phyloP scores from a whole-genome alignment of 2,329 filamentous ascomycete species.

The Ascomycota sp. region DNA sequence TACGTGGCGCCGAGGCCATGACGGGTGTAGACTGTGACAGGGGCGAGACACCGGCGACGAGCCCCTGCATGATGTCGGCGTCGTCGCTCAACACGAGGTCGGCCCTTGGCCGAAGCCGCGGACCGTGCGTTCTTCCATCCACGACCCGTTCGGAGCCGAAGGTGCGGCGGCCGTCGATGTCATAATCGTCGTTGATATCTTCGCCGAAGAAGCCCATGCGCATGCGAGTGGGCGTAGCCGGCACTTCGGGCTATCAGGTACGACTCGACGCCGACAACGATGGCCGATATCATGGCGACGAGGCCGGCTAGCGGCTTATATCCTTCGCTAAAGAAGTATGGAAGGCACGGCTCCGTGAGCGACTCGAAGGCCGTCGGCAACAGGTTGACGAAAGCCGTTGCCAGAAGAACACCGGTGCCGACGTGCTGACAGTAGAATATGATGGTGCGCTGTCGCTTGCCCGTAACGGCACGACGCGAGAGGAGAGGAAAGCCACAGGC shows the following conservation, averaged over 20 bases:
- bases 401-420: slow-evolving; percentile 68
- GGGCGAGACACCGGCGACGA: slow-evolving; percentile 38
- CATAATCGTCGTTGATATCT: slow-evolving; percentile 14
- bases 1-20: slow-evolving; percentile 2
- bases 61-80: slow-evolving; percentile 27
- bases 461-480: slow-evolving; percentile 34
- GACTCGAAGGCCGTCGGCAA: slow-evolving; percentile 48
- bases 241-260: slow-evolving; percentile 58
- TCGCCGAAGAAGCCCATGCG: slow-evolving; percentile 28
- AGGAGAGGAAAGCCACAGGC: slow-evolving; percentile 48
- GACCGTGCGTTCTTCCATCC: too few relatives aligned
- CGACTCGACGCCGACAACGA: slow-evolving; percentile 72
- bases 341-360: slow-evolving; percentile 50
- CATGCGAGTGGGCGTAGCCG: slow-evolving; percentile 37
- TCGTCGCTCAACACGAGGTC: slow-evolving; percentile 32
- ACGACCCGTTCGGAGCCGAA: too few relatives aligned
- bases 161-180: slow-evolving; percentile 5
- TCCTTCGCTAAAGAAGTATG: slow-evolving; percentile 57
- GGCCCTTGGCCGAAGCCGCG: too few relatives aligned
- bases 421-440: slow-evolving; percentile 54
- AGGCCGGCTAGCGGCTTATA: slow-evolving; percentile 66
- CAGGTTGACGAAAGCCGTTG: slow-evolving; percentile 67
- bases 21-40: slow-evolving; percentile 32
- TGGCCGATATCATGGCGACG: slow-evolving; percentile 63
- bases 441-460: slow-evolving; percentile 35